These are phyloP conservation scores for Dothistroma pini DNA, from an alignment of 2,329 filamentous ascomycete species.

Conservation along the genomic window DNA sequence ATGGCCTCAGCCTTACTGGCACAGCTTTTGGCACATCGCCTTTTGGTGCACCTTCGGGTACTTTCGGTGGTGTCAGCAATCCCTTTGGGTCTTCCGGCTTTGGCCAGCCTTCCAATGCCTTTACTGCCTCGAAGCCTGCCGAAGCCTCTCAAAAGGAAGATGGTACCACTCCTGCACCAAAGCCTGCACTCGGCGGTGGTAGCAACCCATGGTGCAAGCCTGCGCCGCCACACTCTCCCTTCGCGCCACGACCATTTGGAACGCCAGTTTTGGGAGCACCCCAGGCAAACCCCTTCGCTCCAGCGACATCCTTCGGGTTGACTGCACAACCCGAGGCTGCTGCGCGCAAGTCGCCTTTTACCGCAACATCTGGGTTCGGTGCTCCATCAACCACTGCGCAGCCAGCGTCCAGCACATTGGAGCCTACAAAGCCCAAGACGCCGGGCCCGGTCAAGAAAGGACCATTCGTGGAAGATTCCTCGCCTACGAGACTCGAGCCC, in stretches of 20 bases:
- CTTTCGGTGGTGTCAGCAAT: not conserved
- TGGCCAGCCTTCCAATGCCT: constrained; percentile 14
- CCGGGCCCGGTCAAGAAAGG: not conserved
- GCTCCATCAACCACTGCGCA: not conserved
- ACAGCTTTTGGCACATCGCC: not conserved
- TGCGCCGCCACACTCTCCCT: not conserved
- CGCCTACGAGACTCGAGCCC: not conserved
- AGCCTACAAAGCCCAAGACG: not conserved
- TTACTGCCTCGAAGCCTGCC: constrained; percentile 4
- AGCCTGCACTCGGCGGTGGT: not conserved
- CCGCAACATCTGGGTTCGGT: not conserved
- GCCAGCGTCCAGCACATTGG: constrained; percentile 1
- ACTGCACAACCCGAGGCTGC: not conserved
- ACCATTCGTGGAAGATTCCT: not conserved
- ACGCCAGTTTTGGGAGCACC: not conserved
- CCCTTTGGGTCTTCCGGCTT: constrained; percentile 10
- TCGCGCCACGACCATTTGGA: not conserved
- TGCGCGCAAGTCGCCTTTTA: not conserved
- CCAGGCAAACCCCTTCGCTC: not conserved
- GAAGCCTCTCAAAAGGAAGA: not conserved
- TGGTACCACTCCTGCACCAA: not conserved
- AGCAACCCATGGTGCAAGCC: not conserved
- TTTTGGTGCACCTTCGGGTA: not conserved
- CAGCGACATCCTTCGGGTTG: not conserved
- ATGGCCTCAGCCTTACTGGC: not conserved